phyloP scores from a whole-genome alignment of 1,139 yeast species.

The Pichia sp. region DNA sequence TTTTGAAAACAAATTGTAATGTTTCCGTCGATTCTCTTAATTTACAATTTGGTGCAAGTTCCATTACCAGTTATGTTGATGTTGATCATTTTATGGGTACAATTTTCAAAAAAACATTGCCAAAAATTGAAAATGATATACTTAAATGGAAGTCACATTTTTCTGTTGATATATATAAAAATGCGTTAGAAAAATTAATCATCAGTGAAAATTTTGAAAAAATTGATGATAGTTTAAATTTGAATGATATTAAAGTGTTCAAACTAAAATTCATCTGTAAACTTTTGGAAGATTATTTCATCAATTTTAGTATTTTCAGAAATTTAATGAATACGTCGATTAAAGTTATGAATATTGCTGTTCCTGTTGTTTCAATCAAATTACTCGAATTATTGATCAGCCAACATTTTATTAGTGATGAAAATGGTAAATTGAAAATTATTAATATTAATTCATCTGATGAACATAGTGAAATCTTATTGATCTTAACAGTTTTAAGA shows the following conservation, averaged over 20 bases:
- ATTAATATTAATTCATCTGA: conserved; percentile 11
- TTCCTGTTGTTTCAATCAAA: conserved; percentile 17
- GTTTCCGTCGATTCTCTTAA: conserved; percentile 4
- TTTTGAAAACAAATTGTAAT: conserved; percentile 1
- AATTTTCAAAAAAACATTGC: conserved; percentile 10
- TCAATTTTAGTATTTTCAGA: conserved; percentile 11
- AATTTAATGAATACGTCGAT: conserved; percentile 3
- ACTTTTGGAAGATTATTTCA: conserved; percentile 14
- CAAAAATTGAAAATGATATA: conserved; percentile 11
- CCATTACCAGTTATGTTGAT: conserved; percentile 9
- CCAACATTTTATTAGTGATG: conserved; percentile 11
- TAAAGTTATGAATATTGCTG: neutral
- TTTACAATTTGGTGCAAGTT: conserved; percentile 12
- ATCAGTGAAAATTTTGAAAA: conserved; percentile 2
- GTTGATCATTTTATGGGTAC: conserved; percentile 9
- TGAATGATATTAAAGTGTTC: conserved; percentile 6
- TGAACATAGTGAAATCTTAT: conserved; percentile 20
- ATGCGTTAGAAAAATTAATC: conserved; percentile 11
- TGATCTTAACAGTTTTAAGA: conserved; percentile 18
- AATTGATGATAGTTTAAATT: neutral
- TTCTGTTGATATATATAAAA: conserved; percentile 9
- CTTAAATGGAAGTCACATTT: conserved; percentile 7
- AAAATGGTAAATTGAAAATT: conserved; percentile 11
- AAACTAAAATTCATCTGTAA: conserved; percentile 11
- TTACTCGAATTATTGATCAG: conserved; percentile 10